Conservation (phyloP, 208 protist species). For the Endotrypanum monterogeii region DNA sequence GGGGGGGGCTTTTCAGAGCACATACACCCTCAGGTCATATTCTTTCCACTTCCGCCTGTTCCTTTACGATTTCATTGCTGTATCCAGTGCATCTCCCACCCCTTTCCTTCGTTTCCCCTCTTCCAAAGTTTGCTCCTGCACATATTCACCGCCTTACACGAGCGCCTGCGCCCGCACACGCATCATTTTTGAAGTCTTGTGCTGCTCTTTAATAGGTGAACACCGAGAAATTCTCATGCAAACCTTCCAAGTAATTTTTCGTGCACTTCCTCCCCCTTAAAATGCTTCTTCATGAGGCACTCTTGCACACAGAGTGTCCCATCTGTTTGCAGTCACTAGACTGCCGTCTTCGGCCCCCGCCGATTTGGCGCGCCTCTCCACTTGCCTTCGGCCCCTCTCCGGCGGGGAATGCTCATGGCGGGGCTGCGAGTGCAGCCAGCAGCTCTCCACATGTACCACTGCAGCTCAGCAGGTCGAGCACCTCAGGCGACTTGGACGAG, state of each 20-base stretch:
- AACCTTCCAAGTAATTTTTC: too few relatives aligned
- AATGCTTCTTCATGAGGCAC: slow-evolving; percentile 34
- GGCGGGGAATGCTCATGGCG: slow-evolving; percentile 4
- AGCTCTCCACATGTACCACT: slow-evolving; percentile 6
- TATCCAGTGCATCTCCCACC: neutral
- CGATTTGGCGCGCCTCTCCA: slow-evolving; percentile 1
- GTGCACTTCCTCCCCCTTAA: neutral
- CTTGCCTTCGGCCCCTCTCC: neutral
- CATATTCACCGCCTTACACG: neutral
- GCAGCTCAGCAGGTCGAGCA: neutral
- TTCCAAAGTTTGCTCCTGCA: neutral
- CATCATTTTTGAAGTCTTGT: neutral
- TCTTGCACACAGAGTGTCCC: slow-evolving; percentile 62
- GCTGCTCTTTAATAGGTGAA: neutral
- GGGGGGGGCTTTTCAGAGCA: neutral
- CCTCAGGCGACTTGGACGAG: slow-evolving; percentile 4
- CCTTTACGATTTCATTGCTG: neutral
- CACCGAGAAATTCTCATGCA: too few relatives aligned
- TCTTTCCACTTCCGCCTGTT: neutral
- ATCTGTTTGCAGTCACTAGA: slow-evolving; percentile 77
- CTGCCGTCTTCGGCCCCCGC: slow-evolving; percentile 13
- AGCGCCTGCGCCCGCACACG: neutral
- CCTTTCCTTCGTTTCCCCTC: neutral
- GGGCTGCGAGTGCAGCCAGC: neutral
- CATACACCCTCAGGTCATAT: neutral